These are phyloP conservation scores for Drechmeria coniospora DNA, from an alignment of 2,329 filamentous ascomycete genomes.

Conservation along the genomic window DNA sequence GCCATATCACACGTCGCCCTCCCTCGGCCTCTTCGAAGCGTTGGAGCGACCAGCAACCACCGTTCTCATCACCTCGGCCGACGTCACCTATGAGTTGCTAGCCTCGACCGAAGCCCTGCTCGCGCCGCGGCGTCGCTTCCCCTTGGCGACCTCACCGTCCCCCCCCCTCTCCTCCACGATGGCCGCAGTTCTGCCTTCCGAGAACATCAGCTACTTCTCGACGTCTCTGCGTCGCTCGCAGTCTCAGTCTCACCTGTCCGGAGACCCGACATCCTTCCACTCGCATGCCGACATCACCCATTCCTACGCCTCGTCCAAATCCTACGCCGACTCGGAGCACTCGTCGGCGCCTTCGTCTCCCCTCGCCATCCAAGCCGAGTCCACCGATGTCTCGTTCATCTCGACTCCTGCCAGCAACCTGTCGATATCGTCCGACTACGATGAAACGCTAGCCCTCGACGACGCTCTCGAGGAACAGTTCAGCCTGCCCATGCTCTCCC, in stretches of 20 bases:
- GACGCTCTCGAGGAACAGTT: slow-evolving; percentile 30
- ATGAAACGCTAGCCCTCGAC: slow-evolving; percentile 30
- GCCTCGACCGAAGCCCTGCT: slow-evolving; percentile 1
- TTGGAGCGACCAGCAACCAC: no score
- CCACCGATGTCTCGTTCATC: slow-evolving; percentile 39
- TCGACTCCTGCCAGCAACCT: slow-evolving; percentile 50
- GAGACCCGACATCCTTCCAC: slow-evolving; percentile 25
- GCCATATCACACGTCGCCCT: no score
- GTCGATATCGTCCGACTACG: slow-evolving; percentile 43
- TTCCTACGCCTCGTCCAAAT: slow-evolving; percentile 26
- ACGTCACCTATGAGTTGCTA: no score
- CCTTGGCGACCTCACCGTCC: slow-evolving; percentile 1
- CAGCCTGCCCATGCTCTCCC: slow-evolving; percentile 28
- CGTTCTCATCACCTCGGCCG: no score
- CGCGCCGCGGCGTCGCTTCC: slow-evolving; percentile 3
- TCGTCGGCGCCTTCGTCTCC: slow-evolving; percentile 42
- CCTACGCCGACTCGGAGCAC: slow-evolving; percentile 29
- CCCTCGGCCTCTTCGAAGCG: no score
- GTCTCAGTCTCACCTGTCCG: slow-evolving; percentile 41
- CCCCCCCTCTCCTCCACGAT: slow-evolving; percentile 18
- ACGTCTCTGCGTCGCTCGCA: slow-evolving; percentile 42
- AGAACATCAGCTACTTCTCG: slow-evolving; percentile 42
- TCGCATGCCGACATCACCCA: slow-evolving; percentile 31
- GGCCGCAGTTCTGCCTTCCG: slow-evolving; percentile 40
- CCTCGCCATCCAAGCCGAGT: slow-evolving; percentile 33